Evolutionary conservation across 1,139 yeast species (phyloP).

Genomic region (Suhomyces ambrosiae): DNA sequence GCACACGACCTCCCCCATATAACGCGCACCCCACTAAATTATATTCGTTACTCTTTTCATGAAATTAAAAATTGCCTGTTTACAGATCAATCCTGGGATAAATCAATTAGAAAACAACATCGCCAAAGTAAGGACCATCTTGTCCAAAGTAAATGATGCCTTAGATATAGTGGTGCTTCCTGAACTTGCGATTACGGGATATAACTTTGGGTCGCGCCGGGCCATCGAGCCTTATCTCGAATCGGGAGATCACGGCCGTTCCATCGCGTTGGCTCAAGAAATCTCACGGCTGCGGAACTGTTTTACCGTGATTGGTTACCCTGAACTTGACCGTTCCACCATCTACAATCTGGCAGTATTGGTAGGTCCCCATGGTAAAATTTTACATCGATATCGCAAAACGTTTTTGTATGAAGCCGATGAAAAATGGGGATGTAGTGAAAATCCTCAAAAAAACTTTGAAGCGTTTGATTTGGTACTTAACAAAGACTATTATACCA

Average conservation of each 20-base stretch:
- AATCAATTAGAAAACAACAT: constrained; percentile 62
- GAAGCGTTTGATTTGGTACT: constrained; percentile 41
- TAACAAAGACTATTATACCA: constrained; percentile 30
- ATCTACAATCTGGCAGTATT: constrained; percentile 77
- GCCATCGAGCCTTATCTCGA: constrained; percentile 69
- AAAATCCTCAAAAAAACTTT: constrained; percentile 60
- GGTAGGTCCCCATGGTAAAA: constrained; percentile 57
- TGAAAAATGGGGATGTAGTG: constrained; percentile 76
- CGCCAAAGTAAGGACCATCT: constrained; percentile 44
- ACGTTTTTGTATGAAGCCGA: constrained; percentile 80
- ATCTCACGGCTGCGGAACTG: constrained; percentile 57
- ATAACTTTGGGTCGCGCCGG: constrained; percentile 56
- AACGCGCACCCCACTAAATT: neutral
- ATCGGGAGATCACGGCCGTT: constrained; percentile 22
- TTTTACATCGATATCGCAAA: constrained; percentile 73
- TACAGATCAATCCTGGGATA: constrained; percentile 68
- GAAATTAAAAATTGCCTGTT: constrained; percentile 59
- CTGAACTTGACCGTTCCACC: constrained; percentile 49
- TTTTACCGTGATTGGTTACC: constrained; percentile 81
- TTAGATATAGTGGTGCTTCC: constrained; percentile 75
- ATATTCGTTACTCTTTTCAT: no score
- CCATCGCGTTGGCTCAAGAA: constrained; percentile 58
- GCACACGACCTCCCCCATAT: constrained; percentile 2
- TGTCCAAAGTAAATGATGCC: constrained; percentile 29
- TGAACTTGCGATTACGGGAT: constrained; percentile 85